Conservation (phyloP, 495 filamentous ascomycete genomes). For the Tuber microsphaerosporum region DNA sequence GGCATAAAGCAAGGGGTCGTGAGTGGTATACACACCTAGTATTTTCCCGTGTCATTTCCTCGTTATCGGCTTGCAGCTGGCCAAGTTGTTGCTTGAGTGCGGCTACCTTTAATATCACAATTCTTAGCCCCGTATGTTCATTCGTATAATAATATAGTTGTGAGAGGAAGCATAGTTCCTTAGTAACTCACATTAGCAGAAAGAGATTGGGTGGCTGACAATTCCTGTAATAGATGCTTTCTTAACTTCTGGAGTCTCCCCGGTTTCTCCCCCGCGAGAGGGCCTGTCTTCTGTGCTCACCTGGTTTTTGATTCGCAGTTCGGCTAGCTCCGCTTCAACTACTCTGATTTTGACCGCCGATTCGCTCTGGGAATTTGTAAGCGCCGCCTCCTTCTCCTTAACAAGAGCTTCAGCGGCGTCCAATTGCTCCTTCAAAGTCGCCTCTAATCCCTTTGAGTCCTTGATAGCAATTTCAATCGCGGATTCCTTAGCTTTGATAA, state of each 20-base stretch:
- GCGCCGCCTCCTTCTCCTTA: constrained; percentile 31
- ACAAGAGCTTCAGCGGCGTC: constrained; percentile 28
- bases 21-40: constrained; percentile 38
- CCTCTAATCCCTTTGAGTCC: constrained; percentile 19
- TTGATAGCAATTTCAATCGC: constrained; percentile 22
- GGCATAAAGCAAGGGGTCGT: constrained; percentile 24
- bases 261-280: constrained; percentile 19
- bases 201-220: constrained; percentile 34
- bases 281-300: constrained; percentile 53
- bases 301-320: constrained; percentile 57
- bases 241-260: constrained; percentile 32
- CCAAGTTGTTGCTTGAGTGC: constrained; percentile 22
- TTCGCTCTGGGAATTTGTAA: constrained; percentile 27
- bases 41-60: constrained; percentile 29
- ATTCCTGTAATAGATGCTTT: constrained; percentile 37
- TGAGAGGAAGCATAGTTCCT: constrained; percentile 15
- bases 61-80: constrained; percentile 31
- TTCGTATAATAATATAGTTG: constrained; percentile 9
- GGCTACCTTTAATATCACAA: constrained; percentile 26
- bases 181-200: constrained; percentile 36
- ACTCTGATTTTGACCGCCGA: constrained; percentile 25
- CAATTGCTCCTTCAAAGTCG: constrained; percentile 28
- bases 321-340: constrained; percentile 51
- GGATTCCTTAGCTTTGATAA: constrained; percentile 22
- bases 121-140: constrained; percentile 19